A percentile compares a stretch with the other conserved stretches of the same genome.
Conservation (phyloP, 129 eudicot genomes). For the Flaveria ramosissima region DNA sequence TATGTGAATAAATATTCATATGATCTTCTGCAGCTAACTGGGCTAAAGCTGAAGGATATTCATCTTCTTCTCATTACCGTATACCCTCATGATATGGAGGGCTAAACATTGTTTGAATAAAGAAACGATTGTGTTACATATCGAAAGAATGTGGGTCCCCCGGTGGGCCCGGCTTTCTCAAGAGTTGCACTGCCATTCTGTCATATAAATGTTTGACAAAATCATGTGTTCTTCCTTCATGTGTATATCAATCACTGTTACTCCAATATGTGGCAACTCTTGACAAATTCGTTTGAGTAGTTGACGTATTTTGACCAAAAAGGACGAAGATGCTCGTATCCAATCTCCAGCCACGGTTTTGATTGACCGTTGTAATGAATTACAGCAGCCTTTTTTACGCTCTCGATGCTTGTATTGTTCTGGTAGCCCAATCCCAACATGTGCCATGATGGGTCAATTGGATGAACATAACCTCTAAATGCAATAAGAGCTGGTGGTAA, state of each 20-base stretch:
- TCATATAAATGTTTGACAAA: conserved; percentile 30
- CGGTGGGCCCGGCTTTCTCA: conserved; percentile 20
- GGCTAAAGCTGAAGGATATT: conserved; percentile 23
- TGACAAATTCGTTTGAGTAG: conserved; percentile 83
- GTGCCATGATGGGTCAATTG: conserved; percentile 96
- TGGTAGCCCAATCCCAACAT: conserved; percentile 98
- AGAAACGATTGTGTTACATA: conserved; percentile 27
- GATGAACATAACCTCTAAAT: conserved; percentile 79
- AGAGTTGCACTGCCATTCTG: conserved; percentile 22
- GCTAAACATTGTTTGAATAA: conserved; percentile 39
- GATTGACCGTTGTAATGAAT: conserved; percentile 98
- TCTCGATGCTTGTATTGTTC: conserved; percentile 69
- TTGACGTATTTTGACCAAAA: conserved; percentile 93
- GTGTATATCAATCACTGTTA: conserved; percentile 34
- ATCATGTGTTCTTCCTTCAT: conserved; percentile 18
- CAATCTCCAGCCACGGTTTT: conserved; percentile 95
- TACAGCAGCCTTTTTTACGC: conserved; percentile 86
- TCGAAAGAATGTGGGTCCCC: conserved; percentile 25
- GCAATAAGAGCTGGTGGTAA: conserved; percentile 96
- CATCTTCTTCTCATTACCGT: conserved; percentile 34
- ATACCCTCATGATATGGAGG: conserved; percentile 37
- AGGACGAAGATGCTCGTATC: conserved; percentile 92
- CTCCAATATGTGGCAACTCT: conserved; percentile 85
- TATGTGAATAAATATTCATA: conserved; percentile 35
- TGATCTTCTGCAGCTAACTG: conserved; percentile 29